These are phyloP conservation scores for Platismatia glauca DNA, from an alignment of 495 filamentous ascomycete species.

Conservation along the genomic window DNA sequence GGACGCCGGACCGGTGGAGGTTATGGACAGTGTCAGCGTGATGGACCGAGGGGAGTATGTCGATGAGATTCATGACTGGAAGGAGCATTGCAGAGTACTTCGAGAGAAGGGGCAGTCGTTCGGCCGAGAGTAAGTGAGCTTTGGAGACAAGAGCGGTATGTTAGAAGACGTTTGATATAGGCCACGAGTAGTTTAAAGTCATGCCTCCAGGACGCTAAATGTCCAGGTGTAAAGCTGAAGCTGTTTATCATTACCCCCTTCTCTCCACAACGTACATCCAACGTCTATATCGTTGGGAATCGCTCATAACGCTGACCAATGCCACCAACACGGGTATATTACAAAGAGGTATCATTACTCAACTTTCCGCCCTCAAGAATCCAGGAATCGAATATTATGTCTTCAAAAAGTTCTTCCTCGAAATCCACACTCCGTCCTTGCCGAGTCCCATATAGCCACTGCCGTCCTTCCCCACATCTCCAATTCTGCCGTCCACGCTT, in stretches of 20 bases:
- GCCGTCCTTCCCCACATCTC: conserved; percentile 6
- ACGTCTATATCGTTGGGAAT: background rate
- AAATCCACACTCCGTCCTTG: conserved; percentile 26
- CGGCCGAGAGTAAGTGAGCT: background rate
- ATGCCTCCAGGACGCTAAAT: background rate
- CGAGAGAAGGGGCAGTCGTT: background rate
- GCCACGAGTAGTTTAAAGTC: background rate
- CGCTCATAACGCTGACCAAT: background rate
- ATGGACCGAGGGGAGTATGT: background rate
- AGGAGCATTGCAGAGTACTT: background rate
- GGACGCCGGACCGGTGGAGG: background rate
- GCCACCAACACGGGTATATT: background rate
- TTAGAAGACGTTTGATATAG: background rate
- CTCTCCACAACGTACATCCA: background rate
- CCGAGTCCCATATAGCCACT: conserved; percentile 22
- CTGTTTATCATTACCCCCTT: background rate
- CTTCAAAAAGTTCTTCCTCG: conserved; percentile 24
- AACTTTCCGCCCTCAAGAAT: background rate
- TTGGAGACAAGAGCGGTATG: background rate
- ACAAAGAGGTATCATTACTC: background rate
- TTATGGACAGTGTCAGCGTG: background rate
- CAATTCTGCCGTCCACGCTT: conserved; percentile 2
- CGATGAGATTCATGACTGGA: background rate
- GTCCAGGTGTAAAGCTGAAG: background rate
- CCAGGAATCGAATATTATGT: conserved; percentile 6